Base-by-base conservation (phyloP, 2,329 filamentous ascomycete genomes). In the Alternaria arbusti region DNA sequence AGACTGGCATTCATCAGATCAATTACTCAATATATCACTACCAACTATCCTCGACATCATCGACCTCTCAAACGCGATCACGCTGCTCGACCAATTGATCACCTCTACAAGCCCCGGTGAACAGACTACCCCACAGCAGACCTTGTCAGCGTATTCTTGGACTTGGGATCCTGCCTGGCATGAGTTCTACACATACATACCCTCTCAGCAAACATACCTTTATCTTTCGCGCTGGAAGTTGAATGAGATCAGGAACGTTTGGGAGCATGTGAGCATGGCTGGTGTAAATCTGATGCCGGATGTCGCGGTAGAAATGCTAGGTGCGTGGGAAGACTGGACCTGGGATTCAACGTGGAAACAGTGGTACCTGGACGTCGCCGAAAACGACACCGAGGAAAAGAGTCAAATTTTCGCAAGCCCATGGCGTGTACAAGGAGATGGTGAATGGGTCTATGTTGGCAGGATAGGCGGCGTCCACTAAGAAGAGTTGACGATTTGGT, bases 261-360 rank as follows among this genome's bases (percentile, higher is more conserved):
- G 69, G 69, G 62, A 63, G 22, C 63, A 68, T 17, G 57, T 63
- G 11, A 62, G 52, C 52, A 61, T 61, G 55, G 50, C 54, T 10
- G 28, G 40, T 17, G 40, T 20, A 3, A 59, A 54, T 15, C 5
- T 65, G 32, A 36, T n/a, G 26, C 65, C 65, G 28, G 60, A 70
- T 13, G 30, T 17, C 15, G 65, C 61, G 8, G 60, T 47, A 28
- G 63, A 61, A 23, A 26, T 54, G 44, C 44, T 72, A 11, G 69
- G 67, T 11, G 57, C 62, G 26, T 72, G 70, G 69, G 65, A 71
- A 52, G 70, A 72, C 23, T 72, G 70, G 70, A 20, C 17, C 2
- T 71, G 69, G 67, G 64, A 72, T 61, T 32, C 63, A n/a, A 23
- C 36, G 1, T 62, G 47, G 58, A 54, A 57, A 20, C 65, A 69